These are phyloP conservation scores for Arthrinium phaeospermum DNA, from an alignment of 2,329 filamentous ascomycete species.

Conservation along the genomic window DNA sequence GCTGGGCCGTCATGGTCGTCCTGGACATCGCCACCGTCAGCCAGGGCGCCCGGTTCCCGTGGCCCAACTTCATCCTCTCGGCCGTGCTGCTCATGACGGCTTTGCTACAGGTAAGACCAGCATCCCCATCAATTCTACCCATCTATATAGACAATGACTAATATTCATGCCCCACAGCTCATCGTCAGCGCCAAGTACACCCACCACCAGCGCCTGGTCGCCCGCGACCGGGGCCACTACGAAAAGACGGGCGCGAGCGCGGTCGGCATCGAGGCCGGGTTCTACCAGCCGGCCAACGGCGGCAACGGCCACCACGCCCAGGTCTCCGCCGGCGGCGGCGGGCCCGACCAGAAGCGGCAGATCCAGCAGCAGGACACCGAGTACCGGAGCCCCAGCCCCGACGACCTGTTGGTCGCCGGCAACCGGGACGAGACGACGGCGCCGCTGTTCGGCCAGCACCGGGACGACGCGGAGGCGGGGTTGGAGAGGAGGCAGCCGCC, in stretches of 20 bases:
- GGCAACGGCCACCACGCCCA: background rate
- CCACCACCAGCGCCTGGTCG: constrained; percentile 25
- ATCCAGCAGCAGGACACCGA: background rate
- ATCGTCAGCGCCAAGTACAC: constrained; percentile 25
- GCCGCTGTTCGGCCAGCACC: background rate
- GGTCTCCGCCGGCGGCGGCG: background rate
- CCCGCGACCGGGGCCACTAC: constrained; percentile 17
- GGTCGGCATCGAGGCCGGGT: constrained; percentile 17
- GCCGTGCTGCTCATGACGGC: constrained; percentile 23
- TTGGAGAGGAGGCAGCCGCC: background rate
- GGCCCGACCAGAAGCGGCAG: background rate
- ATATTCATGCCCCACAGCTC: constrained; percentile 21
- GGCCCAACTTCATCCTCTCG: constrained; percentile 23
- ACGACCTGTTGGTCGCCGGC: background rate
- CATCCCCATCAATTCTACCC: background rate
- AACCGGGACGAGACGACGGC: background rate
- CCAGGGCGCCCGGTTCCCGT: background rate
- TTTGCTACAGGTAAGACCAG: background rate
- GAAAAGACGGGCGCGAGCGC: constrained; percentile 6
- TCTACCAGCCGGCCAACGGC: background rate
- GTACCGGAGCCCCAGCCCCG: constrained; percentile 13
- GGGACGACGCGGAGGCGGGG: background rate
- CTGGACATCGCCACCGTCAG: constrained; percentile 22
- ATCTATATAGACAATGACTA: background rate
- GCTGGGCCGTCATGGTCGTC: constrained; percentile 27